Conservation (phyloP, 495 filamentous ascomycete species). For the Talaromyces ruber region DNA sequence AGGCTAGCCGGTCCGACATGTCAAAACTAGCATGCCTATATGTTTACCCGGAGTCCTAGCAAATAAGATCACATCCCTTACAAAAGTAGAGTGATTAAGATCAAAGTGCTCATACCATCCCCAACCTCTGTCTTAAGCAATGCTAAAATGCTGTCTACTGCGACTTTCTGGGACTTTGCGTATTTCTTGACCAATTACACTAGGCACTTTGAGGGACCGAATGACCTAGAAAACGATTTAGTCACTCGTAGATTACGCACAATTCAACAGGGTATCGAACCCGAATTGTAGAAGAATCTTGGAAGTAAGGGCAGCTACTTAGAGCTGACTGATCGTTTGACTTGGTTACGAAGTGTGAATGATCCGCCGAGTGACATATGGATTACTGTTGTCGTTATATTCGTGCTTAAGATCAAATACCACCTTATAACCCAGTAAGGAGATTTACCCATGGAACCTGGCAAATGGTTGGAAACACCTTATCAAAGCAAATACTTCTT, state of each 20-base stretch:
- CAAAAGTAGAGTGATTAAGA: not conserved
- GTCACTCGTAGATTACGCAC: not conserved
- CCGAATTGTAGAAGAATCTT: not conserved
- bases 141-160: not conserved
- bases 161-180: not conserved
- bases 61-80: not conserved
- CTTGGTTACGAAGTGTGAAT: not conserved
- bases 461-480: not conserved
- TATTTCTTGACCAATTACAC: not conserved
- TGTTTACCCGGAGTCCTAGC: not conserved
- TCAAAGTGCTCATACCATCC: not conserved
- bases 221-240: not conserved
- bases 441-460: not conserved
- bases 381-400: not conserved
- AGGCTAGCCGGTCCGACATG: not conserved
- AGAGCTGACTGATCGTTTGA: not conserved
- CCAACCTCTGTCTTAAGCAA: not conserved
- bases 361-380: not conserved
- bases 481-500: not conserved
- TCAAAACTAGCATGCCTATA: not conserved
- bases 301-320: not conserved
- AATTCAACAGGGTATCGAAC: not conserved
- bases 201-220: not conserved
- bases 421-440: not conserved
- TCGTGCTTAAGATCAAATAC: not conserved